phyloP scores from a whole-genome alignment of 148 eudicot genomes.

The Camellia sinensis region DNA sequence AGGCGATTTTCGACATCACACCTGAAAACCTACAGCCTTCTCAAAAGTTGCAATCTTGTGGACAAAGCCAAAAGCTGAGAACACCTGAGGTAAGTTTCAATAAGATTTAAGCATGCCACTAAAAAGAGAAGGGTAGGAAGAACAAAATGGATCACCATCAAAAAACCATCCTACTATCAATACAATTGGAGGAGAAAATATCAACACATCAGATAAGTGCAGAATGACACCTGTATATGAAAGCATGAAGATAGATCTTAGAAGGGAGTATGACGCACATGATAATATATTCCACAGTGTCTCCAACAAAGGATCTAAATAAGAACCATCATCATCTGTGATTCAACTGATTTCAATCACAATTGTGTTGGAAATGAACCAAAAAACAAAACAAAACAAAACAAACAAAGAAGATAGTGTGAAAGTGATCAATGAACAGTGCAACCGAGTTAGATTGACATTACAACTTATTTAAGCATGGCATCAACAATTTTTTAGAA shows the following conservation, averaged over 20 bases:
- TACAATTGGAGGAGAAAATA: constrained; percentile 12
- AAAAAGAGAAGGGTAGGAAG: neutral
- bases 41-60: constrained; percentile 89
- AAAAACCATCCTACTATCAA: neutral
- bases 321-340: constrained; percentile 53
- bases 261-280: constrained; percentile 42
- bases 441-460: neutral
- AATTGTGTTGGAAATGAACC: neutral
- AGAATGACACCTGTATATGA: constrained; percentile 55
- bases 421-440: neutral
- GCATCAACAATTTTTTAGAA: neutral
- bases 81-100: constrained; percentile 39
- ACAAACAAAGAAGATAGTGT: neutral
- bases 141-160: constrained; percentile 1
- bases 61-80: constrained; percentile 86
- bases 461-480: neutral
- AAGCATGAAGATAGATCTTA: constrained; percentile 43
- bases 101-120: neutral
- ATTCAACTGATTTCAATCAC: constrained; percentile 40
- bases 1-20: constrained; percentile 17
- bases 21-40: constrained; percentile 93
- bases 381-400: neutral
- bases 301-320: constrained; percentile 50
- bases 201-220: constrained; percentile 45
- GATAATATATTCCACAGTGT: constrained; percentile 49